A percentile compares a stretch with the other conserved stretches of the same genome.
These are phyloP conservation scores for Fomitopsis schrenkii DNA, from an alignment of 1,284 basidiomycete species.

Conservation along the genomic window DNA sequence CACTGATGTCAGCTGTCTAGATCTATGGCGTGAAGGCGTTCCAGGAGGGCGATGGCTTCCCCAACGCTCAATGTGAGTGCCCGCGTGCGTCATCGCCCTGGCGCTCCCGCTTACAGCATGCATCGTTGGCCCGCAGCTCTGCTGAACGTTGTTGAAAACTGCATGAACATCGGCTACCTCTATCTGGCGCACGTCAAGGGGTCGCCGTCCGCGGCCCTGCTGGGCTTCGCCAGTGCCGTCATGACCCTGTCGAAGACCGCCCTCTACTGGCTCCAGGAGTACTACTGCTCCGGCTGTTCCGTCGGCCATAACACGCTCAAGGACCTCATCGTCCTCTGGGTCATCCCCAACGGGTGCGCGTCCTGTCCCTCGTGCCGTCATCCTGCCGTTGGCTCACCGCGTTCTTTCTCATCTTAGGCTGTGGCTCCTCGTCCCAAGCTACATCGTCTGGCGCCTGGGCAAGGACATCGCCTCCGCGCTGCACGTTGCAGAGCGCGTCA, in stretches of 20 bases:
- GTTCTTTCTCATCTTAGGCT: slow-evolving; percentile 36
- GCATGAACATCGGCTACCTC: slow-evolving; percentile 73
- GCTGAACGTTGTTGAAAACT: slow-evolving; percentile 78
- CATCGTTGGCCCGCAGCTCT: slow-evolving; percentile 56
- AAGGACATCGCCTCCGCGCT: slow-evolving; percentile 51
- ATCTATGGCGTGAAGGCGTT: slow-evolving; percentile 71
- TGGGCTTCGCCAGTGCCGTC: slow-evolving; percentile 68
- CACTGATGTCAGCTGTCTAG: slow-evolving; percentile 29
- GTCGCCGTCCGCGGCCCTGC: slow-evolving; percentile 62
- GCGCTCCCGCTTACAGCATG: too few relatives aligned
- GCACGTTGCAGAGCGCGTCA: slow-evolving; percentile 29
- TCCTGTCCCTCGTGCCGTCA: slow-evolving; percentile 4
- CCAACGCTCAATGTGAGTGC: slow-evolving; percentile 77
- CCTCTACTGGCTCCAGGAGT: slow-evolving; percentile 80
- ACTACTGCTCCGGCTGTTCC: slow-evolving; percentile 66
- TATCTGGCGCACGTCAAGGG: slow-evolving; percentile 63
- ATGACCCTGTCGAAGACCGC: slow-evolving; percentile 86
- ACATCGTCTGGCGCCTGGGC: slow-evolving; percentile 53
- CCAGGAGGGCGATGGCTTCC: slow-evolving; percentile 71
- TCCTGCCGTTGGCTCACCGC: background rate
- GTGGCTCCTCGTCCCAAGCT: slow-evolving; percentile 67
- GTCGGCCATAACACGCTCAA: slow-evolving; percentile 68
- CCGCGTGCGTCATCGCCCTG: background rate
- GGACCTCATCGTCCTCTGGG: slow-evolving; percentile 60
- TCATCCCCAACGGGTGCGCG: slow-evolving; percentile 76